These are phyloP conservation scores for Neurospora discreta DNA, from an alignment of 495 filamentous ascomycete species.

Conservation along the genomic window DNA sequence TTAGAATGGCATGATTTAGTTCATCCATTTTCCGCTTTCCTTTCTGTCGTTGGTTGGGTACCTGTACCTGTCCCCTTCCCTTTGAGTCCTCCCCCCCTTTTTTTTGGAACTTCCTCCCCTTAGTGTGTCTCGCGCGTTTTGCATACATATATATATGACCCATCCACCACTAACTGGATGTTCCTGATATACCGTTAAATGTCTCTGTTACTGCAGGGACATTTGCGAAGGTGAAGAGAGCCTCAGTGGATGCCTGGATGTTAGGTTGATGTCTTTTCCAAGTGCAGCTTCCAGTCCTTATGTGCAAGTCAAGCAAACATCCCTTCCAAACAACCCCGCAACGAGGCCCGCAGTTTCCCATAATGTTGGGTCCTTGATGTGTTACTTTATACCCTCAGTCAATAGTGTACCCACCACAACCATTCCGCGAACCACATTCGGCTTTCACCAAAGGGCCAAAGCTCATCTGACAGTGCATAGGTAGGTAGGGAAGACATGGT, in stretches of 20 bases:
- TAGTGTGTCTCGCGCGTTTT: not conserved
- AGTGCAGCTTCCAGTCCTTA: not conserved
- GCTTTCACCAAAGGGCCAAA: not conserved
- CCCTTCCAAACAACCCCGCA: not conserved
- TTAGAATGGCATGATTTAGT: constrained; percentile 21
- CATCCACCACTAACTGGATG: not conserved
- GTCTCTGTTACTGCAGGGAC: not conserved
- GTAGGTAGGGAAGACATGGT: not conserved
- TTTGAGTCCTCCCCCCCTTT: not conserved
- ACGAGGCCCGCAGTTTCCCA: not conserved
- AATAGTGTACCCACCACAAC: not conserved
- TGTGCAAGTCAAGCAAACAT: not conserved
- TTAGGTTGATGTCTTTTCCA: not conserved
- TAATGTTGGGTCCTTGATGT: not conserved
- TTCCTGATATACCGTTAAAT: not conserved
- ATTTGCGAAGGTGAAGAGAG: not conserved
- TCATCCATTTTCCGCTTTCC: constrained; percentile 13
- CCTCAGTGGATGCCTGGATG: not conserved
- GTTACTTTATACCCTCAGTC: not conserved
- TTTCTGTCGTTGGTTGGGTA: not conserved
- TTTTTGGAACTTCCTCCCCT: not conserved
- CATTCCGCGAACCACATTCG: not conserved
- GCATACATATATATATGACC: not conserved
- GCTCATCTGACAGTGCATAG: not conserved
- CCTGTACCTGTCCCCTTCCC: not conserved